Evolutionary conservation across 371 early-diverging fungal species (phyloP).

Genomic region (Fennellomyces sp.): DNA sequence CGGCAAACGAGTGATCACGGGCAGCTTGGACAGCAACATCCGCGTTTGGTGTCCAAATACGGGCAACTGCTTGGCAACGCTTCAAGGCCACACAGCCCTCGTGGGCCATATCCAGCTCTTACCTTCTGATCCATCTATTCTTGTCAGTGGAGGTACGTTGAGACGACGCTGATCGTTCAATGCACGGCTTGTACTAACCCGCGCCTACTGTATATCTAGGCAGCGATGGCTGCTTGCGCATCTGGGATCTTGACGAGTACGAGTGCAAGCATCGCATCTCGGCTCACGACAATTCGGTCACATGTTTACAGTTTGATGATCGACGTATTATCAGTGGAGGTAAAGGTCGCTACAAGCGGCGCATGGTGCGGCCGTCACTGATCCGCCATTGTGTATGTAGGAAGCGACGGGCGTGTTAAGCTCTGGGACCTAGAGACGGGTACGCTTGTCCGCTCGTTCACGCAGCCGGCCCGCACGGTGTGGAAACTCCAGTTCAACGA

Average conservation of each 20-base stretch:
- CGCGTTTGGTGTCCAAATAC: constrained; percentile 70
- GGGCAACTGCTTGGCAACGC: constrained; percentile 55
- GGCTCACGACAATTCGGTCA: constrained; percentile 82
- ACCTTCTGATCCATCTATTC: constrained; percentile 10
- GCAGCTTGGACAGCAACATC: constrained; percentile 76
- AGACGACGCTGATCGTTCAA: too few species aligned
- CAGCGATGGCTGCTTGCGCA: constrained; percentile 82
- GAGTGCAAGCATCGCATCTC: constrained; percentile 69
- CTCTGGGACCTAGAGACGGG: constrained; percentile 81
- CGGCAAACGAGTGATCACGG: constrained; percentile 67
- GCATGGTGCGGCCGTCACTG: not conserved
- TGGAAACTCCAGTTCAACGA: constrained; percentile 65
- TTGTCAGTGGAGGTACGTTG: constrained; percentile 6
- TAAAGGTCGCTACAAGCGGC: constrained; percentile 14
- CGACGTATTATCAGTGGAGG: constrained; percentile 79
- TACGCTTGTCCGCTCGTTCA: constrained; percentile 65
- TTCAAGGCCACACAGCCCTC: constrained; percentile 82
- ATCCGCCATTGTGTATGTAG: constrained; percentile 69
- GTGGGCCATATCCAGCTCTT: constrained; percentile 84
- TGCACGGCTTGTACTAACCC: too few species aligned
- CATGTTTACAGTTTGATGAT: constrained; percentile 82
- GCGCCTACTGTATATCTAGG: constrained; percentile 84
- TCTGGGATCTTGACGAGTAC: constrained; percentile 80
- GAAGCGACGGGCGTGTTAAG: constrained; percentile 83
- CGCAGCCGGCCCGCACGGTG: constrained; percentile 55